Evolutionary conservation across 1,139 yeast genomes (phyloP), one percentile per base, ranked within the genome.

Genomic region (Pichia sp.): DNA sequence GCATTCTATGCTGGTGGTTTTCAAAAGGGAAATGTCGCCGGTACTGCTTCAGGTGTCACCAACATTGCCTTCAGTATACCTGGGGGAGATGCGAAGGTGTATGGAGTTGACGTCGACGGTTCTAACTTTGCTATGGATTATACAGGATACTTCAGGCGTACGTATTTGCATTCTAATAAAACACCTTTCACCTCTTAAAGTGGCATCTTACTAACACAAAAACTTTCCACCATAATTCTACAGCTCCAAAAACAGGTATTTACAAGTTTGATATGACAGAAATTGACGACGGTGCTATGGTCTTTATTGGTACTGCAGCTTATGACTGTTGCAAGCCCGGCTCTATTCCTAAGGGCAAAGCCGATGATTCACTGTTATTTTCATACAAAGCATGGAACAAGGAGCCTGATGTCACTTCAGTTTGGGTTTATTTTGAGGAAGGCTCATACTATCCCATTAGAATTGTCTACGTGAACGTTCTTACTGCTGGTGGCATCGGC

Each of bases 291-390:
- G 43, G 49, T 21, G 53, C 47, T 3, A 40, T 46, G 39, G 39
- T 56, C 4, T 43, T 42, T 21, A 29, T 57, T 25, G 60, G 59
- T 25, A 33, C 30, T 18, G 45, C 42, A 27, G 60, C 56, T 3
- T 53, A 55, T 24, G 49, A 38, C 15, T 58, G 63, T 42, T 58
- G 62, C 39, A 29, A 38, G 14, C 37, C 42, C 5, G 41, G 42
- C 23, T 27, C 34, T 4, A 7, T 30, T 13, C 30, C 41, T 4
- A 15, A 14, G 2, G 37, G 42, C n/a, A 31, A 27, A 20, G 35
- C 38, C 5, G 31, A 33, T 6, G 15, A 36, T 8, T 37, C 37
- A 6, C 20, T 28, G 6, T 18, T 38, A 20, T 29, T 29, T 9
- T 26, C 39, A 3, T 27, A 22, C 7, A 40, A 41, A n/a, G 27